Conservation (phyloP, 2,329 filamentous ascomycete species). For the Stagonosporopsis tanaceti region DNA sequence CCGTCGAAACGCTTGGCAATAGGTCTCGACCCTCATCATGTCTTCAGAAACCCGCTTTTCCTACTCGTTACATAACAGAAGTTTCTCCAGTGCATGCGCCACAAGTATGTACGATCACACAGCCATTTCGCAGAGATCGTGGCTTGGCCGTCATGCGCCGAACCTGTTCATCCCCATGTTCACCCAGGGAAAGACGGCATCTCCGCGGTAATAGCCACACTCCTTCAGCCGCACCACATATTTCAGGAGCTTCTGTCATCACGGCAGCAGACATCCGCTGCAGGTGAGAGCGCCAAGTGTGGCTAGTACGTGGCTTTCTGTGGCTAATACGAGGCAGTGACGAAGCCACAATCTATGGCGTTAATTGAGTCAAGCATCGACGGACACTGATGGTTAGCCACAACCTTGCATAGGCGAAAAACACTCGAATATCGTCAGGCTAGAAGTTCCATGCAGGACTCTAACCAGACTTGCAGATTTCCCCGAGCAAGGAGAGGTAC, state of each 20-base stretch:
- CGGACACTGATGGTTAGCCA: constrained; percentile 8
- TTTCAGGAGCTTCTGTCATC: background rate
- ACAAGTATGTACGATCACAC: constrained; percentile 6
- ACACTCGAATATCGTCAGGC: constrained; percentile 3
- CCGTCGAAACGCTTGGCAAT: constrained; percentile 17
- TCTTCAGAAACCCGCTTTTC: constrained; percentile 7
- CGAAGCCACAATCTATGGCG: constrained; percentile 12
- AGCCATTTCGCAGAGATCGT: constrained; percentile 5
- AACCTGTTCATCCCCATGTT: constrained; percentile 15
- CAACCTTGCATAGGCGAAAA: constrained; percentile 9
- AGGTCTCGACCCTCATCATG: constrained; percentile 4
- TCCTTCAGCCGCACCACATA: background rate
- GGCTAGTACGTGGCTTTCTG: constrained; percentile 11
- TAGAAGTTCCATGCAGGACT: constrained; percentile 20
- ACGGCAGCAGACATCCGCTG: constrained; percentile 1
- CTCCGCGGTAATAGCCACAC: constrained; percentile 12
- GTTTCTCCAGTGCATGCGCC: constrained; percentile 12
- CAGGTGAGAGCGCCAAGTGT: constrained; percentile 8
- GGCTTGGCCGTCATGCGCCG: constrained; percentile 17
- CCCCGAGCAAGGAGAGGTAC: constrained; percentile 5
- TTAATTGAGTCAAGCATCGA: constrained; percentile 13
- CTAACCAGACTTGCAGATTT: constrained; percentile 18
- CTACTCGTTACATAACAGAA: constrained; percentile 18
- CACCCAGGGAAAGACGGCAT: constrained; percentile 9
- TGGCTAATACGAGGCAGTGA: constrained; percentile 13